These are phyloP conservation scores for Chromera velia DNA, from an alignment of 73 alveolate species.

Conservation along the genomic window DNA sequence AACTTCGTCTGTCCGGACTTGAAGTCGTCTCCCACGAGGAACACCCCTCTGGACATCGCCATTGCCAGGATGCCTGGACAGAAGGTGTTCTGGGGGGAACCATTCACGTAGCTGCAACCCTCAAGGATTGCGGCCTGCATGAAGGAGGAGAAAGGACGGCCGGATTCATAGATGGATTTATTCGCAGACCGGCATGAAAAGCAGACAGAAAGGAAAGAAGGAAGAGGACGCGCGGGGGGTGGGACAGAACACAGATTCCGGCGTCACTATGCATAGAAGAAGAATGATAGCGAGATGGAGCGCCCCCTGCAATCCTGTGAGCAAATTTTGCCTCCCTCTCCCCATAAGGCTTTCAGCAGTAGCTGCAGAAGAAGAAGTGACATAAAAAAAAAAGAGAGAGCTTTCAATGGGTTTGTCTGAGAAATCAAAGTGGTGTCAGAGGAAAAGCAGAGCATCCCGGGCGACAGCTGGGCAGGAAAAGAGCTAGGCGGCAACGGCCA, in stretches of 20 bases:
- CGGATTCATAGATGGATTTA: too few relatives aligned
- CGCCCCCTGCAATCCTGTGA: conserved; percentile 63
- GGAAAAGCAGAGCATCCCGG: too few relatives aligned
- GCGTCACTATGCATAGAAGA: conserved; percentile 63
- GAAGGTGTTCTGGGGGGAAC: conserved; percentile 80
- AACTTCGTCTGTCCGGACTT: conserved; percentile 80
- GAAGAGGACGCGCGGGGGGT: too few relatives aligned
- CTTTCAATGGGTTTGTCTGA: too few relatives aligned
- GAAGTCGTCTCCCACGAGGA: conserved; percentile 76
- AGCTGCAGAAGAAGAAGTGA: too few relatives aligned
- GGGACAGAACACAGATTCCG: conserved; percentile 53
- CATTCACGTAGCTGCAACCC: conserved; percentile 72
- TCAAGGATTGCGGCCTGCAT: conserved; percentile 70
- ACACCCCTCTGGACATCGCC: conserved; percentile 61
- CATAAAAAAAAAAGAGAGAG: too few relatives aligned
- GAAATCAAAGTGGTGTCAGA: too few relatives aligned
- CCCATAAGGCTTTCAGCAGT: too few relatives aligned
- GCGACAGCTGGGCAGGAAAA: too few relatives aligned
- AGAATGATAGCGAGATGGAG: conserved; percentile 64
- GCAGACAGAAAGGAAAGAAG: too few relatives aligned
- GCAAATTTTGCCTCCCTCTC: too few relatives aligned
- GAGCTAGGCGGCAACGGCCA: background rate
- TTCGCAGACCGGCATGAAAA: background rate
- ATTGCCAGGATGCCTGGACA: conserved; percentile 66
- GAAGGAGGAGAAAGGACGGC: conserved; percentile 35